Conservation (phyloP, 495 filamentous ascomycete genomes). For the Xylaria telfairii region DNA sequence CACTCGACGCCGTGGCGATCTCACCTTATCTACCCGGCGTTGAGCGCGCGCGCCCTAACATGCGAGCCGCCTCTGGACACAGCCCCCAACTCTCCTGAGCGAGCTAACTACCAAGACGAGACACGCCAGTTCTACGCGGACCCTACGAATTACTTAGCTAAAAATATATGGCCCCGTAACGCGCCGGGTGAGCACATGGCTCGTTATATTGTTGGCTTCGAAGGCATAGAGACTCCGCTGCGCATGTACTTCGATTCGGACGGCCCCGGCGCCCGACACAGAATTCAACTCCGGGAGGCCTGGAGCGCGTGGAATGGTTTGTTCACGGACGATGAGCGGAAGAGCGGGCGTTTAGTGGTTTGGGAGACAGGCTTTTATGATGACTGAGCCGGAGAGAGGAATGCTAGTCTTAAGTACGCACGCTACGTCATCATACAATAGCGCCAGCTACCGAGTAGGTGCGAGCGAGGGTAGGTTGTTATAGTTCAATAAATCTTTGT, state of each 20-base stretch:
- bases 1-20: conserved; percentile 97
- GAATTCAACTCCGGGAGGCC: conserved; percentile 57
- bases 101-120: conserved; percentile 78
- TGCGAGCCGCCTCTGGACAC: conserved; percentile 88
- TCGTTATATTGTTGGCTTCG: conserved; percentile 62
- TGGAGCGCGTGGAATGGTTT: conserved; percentile 82
- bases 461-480: neutral
- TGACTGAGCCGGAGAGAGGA: neutral
- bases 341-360: conserved; percentile 84
- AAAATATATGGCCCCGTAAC: conserved; percentile 47
- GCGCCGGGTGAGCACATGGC: conserved; percentile 54
- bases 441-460: neutral
- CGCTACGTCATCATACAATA: neutral
- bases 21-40: conserved; percentile 74
- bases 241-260: conserved; percentile 50
- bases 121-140: conserved; percentile 86
- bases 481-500: neutral
- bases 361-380: conserved; percentile 62
- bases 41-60: conserved; percentile 84
- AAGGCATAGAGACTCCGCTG: conserved; percentile 53
- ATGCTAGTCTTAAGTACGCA: neutral
- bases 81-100: conserved; percentile 51
- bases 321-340: conserved; percentile 87
- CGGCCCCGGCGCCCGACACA: conserved; percentile 53
- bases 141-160: conserved; percentile 62